Conservation (phyloP, 495 filamentous ascomycete species). For the Trichocladium uniseriatum region DNA sequence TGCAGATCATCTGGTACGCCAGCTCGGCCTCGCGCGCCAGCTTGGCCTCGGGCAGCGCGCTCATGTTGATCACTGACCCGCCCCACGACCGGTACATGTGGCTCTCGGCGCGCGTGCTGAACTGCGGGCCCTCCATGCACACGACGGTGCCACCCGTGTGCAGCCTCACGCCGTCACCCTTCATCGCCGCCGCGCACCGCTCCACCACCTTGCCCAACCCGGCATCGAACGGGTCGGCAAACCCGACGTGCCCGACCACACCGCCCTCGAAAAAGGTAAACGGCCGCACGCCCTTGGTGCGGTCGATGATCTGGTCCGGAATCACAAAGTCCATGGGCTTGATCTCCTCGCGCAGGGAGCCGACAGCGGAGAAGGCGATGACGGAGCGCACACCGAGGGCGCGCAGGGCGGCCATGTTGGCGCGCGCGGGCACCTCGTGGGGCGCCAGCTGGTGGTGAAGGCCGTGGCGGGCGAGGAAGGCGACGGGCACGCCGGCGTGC, state of each 20-base stretch:
- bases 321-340: conserved; percentile 93
- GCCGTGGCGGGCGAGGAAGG: conserved; percentile 92
- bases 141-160: conserved; percentile 73
- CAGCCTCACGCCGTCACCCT: conserved; percentile 67
- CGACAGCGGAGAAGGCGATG: conserved; percentile 93
- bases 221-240: conserved; percentile 89
- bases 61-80: conserved; percentile 95
- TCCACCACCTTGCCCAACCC: conserved; percentile 61
- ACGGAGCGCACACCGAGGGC: conserved; percentile 78
- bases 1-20: conserved; percentile 95
- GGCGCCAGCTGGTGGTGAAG: conserved; percentile 79
- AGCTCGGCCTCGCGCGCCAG: conserved; percentile 94
- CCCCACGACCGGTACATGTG: conserved; percentile 90
- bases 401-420: conserved; percentile 92
- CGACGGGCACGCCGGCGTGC: conserved; percentile 71
- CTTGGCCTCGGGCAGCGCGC: conserved; percentile 89
- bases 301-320: conserved; percentile 93
- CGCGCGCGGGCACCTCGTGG: conserved; percentile 81
- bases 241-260: conserved; percentile 87
- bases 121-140: conserved; percentile 96
- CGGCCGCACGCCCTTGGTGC: conserved; percentile 85
- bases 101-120: conserved; percentile 93
- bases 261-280: conserved; percentile 96
- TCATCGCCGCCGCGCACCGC: conserved; percentile 62
- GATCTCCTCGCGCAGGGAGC: conserved; percentile 83